A percentile compares a stretch with the other conserved stretches of the same genome.
Evolutionary conservation across 345 rosid species (phyloP).

Genomic region (Eucalyptus regnans): DNA sequence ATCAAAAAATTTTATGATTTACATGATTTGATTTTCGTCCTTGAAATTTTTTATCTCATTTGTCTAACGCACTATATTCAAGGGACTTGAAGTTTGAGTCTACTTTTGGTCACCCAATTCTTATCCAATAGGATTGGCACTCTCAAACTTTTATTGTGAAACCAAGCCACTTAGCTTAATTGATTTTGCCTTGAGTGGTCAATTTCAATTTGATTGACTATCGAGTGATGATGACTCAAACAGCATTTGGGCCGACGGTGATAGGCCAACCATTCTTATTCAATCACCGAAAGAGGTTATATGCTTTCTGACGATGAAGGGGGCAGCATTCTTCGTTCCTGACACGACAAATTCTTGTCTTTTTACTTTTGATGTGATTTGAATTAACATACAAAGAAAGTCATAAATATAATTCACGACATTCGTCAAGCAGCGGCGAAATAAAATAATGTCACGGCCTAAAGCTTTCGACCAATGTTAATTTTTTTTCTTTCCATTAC

Average conservation of each 20-base stretch:
- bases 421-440: not conserved
- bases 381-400: not conserved
- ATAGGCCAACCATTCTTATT: not conserved
- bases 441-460: not conserved
- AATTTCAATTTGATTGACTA: not conserved
- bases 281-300: not conserved
- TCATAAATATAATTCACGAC: not conserved
- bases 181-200: not conserved
- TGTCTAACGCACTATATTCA: too few species aligned
- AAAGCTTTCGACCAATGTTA: not conserved
- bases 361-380: rapidly evolving
- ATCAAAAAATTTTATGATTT: rapidly evolving
- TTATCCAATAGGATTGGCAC: not conserved
- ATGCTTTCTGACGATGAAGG: not conserved
- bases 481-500: too few species aligned
- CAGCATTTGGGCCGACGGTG: rapidly evolving
- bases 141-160: not conserved
- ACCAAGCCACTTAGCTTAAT: not conserved
- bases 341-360: rapidly evolving
- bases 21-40: not conserved
- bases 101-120: not conserved
- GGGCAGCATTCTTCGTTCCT: not conserved
- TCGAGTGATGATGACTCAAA: not conserved
- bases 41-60: too few species aligned
- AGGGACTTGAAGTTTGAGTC: not conserved